phyloP scores from a whole-genome alignment of 2,329 filamentous ascomycete genomes.

The Colletotrichum limetticola region DNA sequence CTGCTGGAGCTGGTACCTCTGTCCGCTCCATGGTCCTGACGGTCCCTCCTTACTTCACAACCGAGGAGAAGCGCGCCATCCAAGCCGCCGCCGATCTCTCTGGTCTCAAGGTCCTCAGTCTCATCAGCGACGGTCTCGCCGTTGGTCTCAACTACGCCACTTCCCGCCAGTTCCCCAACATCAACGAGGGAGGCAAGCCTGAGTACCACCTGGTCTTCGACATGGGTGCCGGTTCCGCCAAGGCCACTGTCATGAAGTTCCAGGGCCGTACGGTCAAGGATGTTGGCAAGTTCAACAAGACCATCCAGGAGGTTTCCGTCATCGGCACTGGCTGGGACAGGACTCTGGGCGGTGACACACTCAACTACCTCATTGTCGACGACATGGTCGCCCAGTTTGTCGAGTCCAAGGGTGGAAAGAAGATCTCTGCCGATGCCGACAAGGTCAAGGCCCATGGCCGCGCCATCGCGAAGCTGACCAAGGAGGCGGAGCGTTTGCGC shows the following conservation, averaged over 20 bases:
- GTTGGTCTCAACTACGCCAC: constrained; percentile 97
- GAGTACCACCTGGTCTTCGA: constrained; percentile 96
- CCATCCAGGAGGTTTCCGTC: constrained; percentile 92
- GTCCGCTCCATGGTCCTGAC: constrained; percentile 90
- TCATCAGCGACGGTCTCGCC: constrained; percentile 90
- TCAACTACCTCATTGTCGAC: constrained; percentile 89
- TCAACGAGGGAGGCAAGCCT: constrained; percentile 84
- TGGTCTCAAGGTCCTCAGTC: constrained; percentile 83
- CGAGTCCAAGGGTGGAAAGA: constrained; percentile 74
- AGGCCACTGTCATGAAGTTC: constrained; percentile 89
- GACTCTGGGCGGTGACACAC: constrained; percentile 86
- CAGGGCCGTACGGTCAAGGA: constrained; percentile 92
- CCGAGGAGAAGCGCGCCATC: constrained; percentile 88
- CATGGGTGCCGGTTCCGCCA: constrained; percentile 96
- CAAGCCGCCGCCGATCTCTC: constrained; percentile 87
- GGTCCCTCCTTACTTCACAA: constrained; percentile 88
- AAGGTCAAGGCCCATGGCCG: constrained; percentile 81
- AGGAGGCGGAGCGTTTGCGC: constrained; percentile 87
- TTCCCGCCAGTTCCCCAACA: constrained; percentile 85
- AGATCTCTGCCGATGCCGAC: constrained; percentile 68
- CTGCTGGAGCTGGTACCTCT: constrained; percentile 79
- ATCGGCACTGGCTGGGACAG: constrained; percentile 89
- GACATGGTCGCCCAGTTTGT: constrained; percentile 88
- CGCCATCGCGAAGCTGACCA: constrained; percentile 88
- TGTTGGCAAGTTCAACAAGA: constrained; percentile 93